Evolutionary conservation across 305 asterid species (phyloP).

Genomic region (Fraxinus angustifolia): DNA sequence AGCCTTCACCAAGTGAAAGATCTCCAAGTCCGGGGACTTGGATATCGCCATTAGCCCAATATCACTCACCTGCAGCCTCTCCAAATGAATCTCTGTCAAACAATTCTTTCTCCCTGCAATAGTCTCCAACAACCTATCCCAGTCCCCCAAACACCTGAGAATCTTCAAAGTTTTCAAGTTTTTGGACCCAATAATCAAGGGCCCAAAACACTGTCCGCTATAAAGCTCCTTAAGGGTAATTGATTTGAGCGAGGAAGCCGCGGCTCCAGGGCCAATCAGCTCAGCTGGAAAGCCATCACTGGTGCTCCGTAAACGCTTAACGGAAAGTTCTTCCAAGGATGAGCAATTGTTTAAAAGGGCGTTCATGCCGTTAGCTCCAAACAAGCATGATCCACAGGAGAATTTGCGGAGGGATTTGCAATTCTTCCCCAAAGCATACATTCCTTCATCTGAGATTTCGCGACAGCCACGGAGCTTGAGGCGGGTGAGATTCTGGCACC

Average conservation of each 20-base stretch:
- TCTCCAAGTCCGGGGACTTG: slow-evolving; percentile 46
- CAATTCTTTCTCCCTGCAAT: slow-evolving; percentile 34
- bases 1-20: slow-evolving; percentile 48
- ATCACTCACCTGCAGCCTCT: slow-evolving; percentile 62
- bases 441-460: slow-evolving; percentile 54
- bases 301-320: slow-evolving; percentile 52
- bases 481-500: slow-evolving; percentile 47
- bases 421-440: slow-evolving; percentile 46
- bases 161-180: slow-evolving; percentile 48
- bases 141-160: slow-evolving; percentile 54
- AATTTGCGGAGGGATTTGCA: slow-evolving; percentile 53
- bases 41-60: slow-evolving; percentile 44
- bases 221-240: slow-evolving; percentile 57
- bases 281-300: slow-evolving; percentile 47
- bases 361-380: slow-evolving; percentile 64
- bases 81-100: slow-evolving; percentile 53
- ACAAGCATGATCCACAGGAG: slow-evolving; percentile 54
- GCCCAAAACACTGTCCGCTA: slow-evolving; percentile 53
- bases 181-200: slow-evolving; percentile 44
- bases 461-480: slow-evolving; percentile 66
- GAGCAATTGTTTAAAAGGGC: slow-evolving; percentile 47
- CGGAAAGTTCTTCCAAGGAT: slow-evolving; percentile 51
- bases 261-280: slow-evolving; percentile 49
- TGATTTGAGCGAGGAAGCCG: slow-evolving; percentile 36
- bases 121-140: slow-evolving; percentile 50